Base-by-base conservation (phyloP, 208 protist species). In the Leishmania braziliensis region DNA sequence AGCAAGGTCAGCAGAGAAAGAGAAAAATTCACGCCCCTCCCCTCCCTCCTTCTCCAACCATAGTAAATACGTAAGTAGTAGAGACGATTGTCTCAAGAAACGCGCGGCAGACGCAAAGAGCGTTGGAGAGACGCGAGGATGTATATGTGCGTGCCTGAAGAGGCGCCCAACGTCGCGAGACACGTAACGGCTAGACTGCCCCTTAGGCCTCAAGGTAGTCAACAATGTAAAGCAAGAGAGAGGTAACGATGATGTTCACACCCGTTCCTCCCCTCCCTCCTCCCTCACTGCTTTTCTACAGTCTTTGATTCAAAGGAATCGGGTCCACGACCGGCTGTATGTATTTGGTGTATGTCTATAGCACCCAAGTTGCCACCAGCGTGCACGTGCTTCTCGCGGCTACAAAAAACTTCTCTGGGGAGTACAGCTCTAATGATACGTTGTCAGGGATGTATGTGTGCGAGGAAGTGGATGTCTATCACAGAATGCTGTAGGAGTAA, bases 301-400 rank as follows among this genome's bases (percentile, higher is more conserved):
- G 65, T 18, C 36, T 43, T 71, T 26, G 39, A n/a, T 48, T 20
- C 0, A 6, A 43, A 48, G 39, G 0, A 39, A 71, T 48, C 20
- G 36, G 16, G 20, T 48, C 65, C 5, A 5, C 65, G 39, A 29
- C 4, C 36, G 65, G 33, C 29, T 50, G 29, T 23, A 26, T 71
- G 39, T 48, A 39, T n/a, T 48, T 48, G 65, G 65, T 71, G n/a
- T 71, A 71, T 26, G 16, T 71, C 3, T 71, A 48, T 71, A 71
- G 14, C 39, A 71, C 23, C 2, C 33, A 29, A 46, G 39, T 16
- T 3, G 5, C 65, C 65, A 48, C 65, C 16, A 50, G 20, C 5
- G 20, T 8, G 65, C 39, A 10, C 65, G 23, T 71, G 65, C 20
- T 29, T 43, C 36, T 29, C 29, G 36, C 18, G 26, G 3, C 33